Evolutionary conservation across 768 basidiomycete genomes (phyloP).

Genomic region (Fomitopsis pulvina): DNA sequence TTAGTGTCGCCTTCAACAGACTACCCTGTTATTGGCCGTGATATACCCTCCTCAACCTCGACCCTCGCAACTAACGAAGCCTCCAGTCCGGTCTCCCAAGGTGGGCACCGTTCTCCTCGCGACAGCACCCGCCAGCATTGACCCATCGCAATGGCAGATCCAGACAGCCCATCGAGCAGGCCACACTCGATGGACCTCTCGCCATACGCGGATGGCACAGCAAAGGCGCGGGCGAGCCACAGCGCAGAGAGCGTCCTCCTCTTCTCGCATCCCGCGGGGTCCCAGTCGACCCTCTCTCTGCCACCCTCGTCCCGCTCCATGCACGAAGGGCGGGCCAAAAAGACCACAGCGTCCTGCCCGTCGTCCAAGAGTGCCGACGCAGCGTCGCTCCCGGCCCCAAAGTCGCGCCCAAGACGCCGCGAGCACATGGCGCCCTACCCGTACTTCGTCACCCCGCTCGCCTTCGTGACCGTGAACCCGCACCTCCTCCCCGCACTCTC

Average conservation of each 20-base stretch:
- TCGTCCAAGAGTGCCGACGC: not conserved
- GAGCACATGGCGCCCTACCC: not conserved
- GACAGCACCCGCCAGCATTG: too few relatives aligned
- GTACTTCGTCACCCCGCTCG: constrained; percentile 1
- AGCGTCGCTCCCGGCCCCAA: not conserved
- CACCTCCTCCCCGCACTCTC: not conserved
- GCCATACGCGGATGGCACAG: not conserved
- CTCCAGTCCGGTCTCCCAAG: too few relatives aligned
- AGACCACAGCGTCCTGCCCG: not conserved
- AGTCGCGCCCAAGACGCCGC: not conserved
- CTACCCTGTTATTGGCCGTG: not conserved
- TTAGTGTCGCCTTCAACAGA: not conserved
- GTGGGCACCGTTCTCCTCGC: too few relatives aligned
- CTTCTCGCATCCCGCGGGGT: not conserved
- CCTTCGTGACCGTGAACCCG: not conserved
- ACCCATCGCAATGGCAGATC: not conserved
- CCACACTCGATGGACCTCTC: constrained; percentile 1
- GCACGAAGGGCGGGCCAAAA: not conserved
- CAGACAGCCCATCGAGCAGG: not conserved
- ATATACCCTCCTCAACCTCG: not conserved
- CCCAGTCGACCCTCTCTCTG: not conserved
- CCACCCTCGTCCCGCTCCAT: not conserved
- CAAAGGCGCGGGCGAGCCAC: not conserved
- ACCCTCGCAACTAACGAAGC: not conserved
- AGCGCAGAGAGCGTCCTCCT: constrained; percentile 3